Percentiles rank a stretch among this genome's conserved stretches.
Evolutionary conservation across 805 yeast species (phyloP).

Genomic region (Scheffersomyces stipitis): DNA sequence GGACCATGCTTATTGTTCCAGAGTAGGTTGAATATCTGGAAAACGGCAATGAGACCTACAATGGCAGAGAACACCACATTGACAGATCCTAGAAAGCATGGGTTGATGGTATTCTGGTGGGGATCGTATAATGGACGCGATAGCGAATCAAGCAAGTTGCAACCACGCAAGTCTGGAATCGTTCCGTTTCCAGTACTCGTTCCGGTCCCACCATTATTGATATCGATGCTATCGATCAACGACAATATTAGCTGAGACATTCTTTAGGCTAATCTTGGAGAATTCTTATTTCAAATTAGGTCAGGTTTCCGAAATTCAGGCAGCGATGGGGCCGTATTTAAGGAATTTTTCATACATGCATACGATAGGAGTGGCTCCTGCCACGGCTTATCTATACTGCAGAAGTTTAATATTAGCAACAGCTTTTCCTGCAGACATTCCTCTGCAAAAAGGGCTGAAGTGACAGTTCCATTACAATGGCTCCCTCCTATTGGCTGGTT

Average conservation of each 20-base stretch:
- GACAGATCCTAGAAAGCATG: constrained; percentile 13
- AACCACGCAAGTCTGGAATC: not conserved
- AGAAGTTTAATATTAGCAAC: too few species aligned
- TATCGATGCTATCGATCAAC: constrained; percentile 1
- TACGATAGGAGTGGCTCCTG: too few species aligned
- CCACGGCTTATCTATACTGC: too few species aligned
- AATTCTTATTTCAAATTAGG: too few species aligned
- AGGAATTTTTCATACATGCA: too few species aligned
- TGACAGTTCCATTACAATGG: too few species aligned
- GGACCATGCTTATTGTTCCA: constrained; percentile 18
- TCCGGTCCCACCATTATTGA: not conserved
- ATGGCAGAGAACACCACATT: not conserved
- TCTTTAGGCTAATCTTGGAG: too few species aligned
- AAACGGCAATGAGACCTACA: constrained; percentile 2
- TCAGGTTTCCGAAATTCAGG: too few species aligned
- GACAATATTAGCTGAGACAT: not conserved
- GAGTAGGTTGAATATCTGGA: constrained; percentile 4
- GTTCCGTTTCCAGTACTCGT: not conserved
- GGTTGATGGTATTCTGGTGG: constrained; percentile 15
- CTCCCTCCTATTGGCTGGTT: too few species aligned
- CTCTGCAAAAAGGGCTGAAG: too few species aligned
- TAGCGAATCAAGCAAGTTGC: constrained; percentile 9
- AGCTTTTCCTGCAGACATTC: too few species aligned
- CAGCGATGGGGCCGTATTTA: too few species aligned
- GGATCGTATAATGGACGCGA: constrained; percentile 15